Evolutionary conservation across 257 asterid genomes (phyloP).

Genomic region (Solanum pennellii): DNA sequence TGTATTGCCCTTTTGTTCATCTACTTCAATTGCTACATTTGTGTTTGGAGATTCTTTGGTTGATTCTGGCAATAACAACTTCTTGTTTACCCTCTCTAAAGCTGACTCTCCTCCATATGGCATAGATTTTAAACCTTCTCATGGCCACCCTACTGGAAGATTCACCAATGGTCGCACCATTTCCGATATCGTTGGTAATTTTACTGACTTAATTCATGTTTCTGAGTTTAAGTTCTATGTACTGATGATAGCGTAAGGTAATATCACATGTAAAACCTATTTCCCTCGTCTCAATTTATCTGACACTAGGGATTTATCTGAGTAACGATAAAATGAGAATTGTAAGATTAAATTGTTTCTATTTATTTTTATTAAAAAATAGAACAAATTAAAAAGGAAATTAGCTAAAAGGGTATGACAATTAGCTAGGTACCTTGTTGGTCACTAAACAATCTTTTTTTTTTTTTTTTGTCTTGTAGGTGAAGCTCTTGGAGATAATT

Average conservation of each 20-base stretch:
- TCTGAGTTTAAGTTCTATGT: neutral
- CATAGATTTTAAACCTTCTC: constrained; percentile 37
- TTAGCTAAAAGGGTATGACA: neutral
- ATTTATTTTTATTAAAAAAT: no score
- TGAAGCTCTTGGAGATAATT: constrained; percentile 30
- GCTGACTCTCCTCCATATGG: constrained; percentile 53
- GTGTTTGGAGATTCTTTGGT: constrained; percentile 48
- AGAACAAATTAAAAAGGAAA: no score
- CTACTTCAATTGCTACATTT: constrained; percentile 19
- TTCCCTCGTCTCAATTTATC: neutral
- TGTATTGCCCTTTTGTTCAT: neutral
- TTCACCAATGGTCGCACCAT: constrained; percentile 52
- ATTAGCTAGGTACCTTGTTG: neutral
- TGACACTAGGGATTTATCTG: neutral
- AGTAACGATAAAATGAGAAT: neutral
- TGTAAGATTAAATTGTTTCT: neutral
- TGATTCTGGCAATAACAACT: constrained; percentile 44
- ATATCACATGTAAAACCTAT: neutral
- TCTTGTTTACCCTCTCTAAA: constrained; percentile 31
- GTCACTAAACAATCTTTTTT: neutral
- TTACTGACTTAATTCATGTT: neutral
- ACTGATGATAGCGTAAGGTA: neutral
- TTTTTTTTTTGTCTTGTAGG: constrained; percentile 2
- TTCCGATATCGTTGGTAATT: constrained; percentile 36
- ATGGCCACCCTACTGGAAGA: constrained; percentile 43